Evolutionary conservation across 2,329 filamentous ascomycete genomes (phyloP).

Genomic region (Tolypocladium tropicale): DNA sequence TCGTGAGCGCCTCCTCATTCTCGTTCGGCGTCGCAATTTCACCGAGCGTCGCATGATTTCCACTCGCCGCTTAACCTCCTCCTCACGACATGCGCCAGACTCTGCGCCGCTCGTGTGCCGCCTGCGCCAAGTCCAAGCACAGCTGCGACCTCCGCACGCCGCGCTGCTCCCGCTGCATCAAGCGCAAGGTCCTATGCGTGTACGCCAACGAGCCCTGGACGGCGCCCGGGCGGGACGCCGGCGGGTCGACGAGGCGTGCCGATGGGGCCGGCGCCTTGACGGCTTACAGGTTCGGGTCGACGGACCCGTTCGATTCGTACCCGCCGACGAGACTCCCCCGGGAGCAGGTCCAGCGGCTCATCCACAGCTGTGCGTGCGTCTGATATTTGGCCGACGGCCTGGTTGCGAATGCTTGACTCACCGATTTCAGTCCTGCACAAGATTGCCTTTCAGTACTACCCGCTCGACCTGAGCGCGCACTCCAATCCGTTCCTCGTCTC

Average conservation of each 20-base stretch:
- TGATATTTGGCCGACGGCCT: too few relatives aligned
- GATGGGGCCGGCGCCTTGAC: conserved; percentile 8
- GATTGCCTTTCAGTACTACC: conserved; percentile 51
- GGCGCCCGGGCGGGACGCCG: conserved; percentile 1
- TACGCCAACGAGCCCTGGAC: conserved; percentile 45
- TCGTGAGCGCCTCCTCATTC: not conserved
- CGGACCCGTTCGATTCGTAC: conserved; percentile 49
- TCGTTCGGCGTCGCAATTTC: not conserved
- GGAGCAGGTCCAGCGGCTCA: conserved; percentile 41
- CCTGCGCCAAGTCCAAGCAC: conserved; percentile 45
- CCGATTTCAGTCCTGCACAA: conserved; percentile 37
- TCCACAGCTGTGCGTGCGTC: conserved; percentile 38
- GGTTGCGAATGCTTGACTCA: not conserved
- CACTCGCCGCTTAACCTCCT: not conserved
- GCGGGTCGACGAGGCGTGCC: not conserved
- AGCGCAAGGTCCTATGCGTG: conserved; percentile 33
- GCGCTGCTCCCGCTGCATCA: conserved; percentile 43
- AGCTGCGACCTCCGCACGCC: conserved; percentile 45
- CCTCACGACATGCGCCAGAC: conserved; percentile 38
- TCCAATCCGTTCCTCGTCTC: conserved; percentile 49
- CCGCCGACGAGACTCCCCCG: conserved; percentile 41
- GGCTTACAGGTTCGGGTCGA: conserved; percentile 17
- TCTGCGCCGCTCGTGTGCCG: conserved; percentile 45
- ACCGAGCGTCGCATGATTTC: not conserved
- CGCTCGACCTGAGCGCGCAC: conserved; percentile 37